Evolutionary conservation across 371 early-diverging fungal species (phyloP), one percentile per base, ranked within the genome.

Genomic region (Apophysomyces variabilis): DNA sequence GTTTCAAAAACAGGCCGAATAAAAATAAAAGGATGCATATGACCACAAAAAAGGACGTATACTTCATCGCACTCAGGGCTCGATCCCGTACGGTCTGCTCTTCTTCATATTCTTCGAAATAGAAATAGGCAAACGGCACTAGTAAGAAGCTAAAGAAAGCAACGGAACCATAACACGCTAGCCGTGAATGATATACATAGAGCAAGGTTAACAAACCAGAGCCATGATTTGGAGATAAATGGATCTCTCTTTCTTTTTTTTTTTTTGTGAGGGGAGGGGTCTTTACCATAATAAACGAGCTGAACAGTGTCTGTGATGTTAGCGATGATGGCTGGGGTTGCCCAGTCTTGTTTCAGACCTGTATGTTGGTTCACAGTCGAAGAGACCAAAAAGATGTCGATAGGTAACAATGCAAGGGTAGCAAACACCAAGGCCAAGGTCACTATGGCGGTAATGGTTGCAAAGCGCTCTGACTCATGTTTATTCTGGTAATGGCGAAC

Each of bases 361-460:
- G 85, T 87, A 14, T 60, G 9, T 5, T 66, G 68, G 71, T 90
- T 80, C 44, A 86, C 80, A 18, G 87, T 89, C 5, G 83, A 77
- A 7, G 92, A 89, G 14, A 90, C 90, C 41, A 90, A 62, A 69
- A 86, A 89, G 45, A 89, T 88, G 69, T 91, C 92, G 13, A 90
- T 77, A 1, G 90, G 89, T 38, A 89, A 73, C 41, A 91, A 75
- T 11, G 85, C 79, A 13, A 89, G 71, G 0, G 86, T 84, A 0
- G 80, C 76, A 39, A 91, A 77, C 12, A 86, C 75, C 6, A 89
- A 65, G 0, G 84, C 80, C 7, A 90, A 66, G 5, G 77, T 83
- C 6, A 85, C 44, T 39, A 86, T 69, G 26, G 89, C 85, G 45
- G 85, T 67, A 7, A 77, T 21, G 46, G 87, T 83, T 6, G 87